Percentiles rank a stretch among this genome's conserved stretches.
These are phyloP conservation scores for Novymonas esmeraldas DNA, from an alignment of 208 protist species.

Conservation along the genomic window DNA sequence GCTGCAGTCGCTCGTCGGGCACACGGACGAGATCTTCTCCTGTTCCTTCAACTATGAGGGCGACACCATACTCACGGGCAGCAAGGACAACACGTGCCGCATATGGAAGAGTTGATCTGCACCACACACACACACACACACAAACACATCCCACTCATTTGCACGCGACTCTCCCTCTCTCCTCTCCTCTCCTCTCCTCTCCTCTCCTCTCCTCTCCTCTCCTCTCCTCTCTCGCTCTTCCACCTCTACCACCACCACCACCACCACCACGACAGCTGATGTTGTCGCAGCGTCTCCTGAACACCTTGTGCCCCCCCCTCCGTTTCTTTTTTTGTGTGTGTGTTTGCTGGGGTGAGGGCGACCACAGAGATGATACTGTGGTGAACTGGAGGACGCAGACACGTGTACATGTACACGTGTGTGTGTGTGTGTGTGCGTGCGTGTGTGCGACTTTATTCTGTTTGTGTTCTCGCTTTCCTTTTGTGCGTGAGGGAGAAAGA, in stretches of 20 bases:
- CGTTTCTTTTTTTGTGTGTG: no score
- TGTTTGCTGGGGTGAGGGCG: no score
- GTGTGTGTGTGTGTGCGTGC: no score
- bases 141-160: not conserved
- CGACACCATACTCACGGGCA: slow-evolving; percentile 96
- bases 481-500: no score
- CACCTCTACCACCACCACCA: not conserved
- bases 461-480: no score
- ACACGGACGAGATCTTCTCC: slow-evolving; percentile 97
- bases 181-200: not conserved
- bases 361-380: no score
- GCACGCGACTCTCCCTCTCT: not conserved
- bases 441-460: no score
- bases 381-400: no score
- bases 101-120: slow-evolving; percentile 90
- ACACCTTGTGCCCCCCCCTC: no score
- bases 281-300: no score
- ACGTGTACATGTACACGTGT: no score
- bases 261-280: not conserved
- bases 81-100: slow-evolving; percentile 97
- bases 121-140: not conserved
- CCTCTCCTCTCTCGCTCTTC: not conserved
- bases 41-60: slow-evolving; percentile 97
- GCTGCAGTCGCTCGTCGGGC: slow-evolving; percentile 92
- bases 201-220: not conserved